A percentile compares a stretch with the other conserved stretches of the same genome.
Conservation (phyloP, 2,329 filamentous ascomycete genomes). For the Aspergillus sojae region DNA sequence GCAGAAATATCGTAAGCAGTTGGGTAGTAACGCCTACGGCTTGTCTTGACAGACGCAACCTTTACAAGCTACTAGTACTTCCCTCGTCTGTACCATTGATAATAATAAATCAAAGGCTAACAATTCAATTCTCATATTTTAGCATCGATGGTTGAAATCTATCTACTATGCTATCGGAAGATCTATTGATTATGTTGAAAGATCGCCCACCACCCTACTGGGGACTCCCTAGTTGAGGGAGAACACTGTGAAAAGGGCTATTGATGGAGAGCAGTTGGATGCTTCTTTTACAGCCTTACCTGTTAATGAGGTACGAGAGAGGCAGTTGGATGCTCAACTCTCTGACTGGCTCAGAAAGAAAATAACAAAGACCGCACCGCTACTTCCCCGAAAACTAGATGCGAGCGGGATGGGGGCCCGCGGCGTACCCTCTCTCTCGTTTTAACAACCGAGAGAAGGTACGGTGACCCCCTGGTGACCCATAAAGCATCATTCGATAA, state of each 20-base stretch:
- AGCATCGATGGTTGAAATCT: conserved; percentile 6
- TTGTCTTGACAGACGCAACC: background rate
- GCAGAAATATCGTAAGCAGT: background rate
- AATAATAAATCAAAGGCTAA: background rate
- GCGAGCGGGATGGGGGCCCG: conserved; percentile 13
- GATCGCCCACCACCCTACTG: conserved; percentile 25
- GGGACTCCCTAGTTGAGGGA: conserved; percentile 4
- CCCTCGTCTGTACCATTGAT: background rate
- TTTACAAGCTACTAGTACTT: background rate
- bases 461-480: conserved; percentile 9
- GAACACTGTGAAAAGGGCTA: conserved; percentile 24
- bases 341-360: conserved; percentile 40
- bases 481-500: conserved; percentile 14
- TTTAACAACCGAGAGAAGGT: conserved; percentile 14
- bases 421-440: conserved; percentile 21
- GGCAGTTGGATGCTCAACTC: conserved; percentile 47
- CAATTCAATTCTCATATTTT: background rate
- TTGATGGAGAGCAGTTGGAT: conserved; percentile 48
- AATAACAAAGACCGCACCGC: conserved; percentile 36
- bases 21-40: background rate
- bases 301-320: conserved; percentile 37
- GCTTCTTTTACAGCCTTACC: conserved; percentile 45
- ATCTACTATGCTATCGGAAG: conserved; percentile 8
- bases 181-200: conserved; percentile 12
- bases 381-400: conserved; percentile 30